Evolutionary conservation across 2,329 filamentous ascomycete species (phyloP).

Genomic region (Pezicula neosporulosa): DNA sequence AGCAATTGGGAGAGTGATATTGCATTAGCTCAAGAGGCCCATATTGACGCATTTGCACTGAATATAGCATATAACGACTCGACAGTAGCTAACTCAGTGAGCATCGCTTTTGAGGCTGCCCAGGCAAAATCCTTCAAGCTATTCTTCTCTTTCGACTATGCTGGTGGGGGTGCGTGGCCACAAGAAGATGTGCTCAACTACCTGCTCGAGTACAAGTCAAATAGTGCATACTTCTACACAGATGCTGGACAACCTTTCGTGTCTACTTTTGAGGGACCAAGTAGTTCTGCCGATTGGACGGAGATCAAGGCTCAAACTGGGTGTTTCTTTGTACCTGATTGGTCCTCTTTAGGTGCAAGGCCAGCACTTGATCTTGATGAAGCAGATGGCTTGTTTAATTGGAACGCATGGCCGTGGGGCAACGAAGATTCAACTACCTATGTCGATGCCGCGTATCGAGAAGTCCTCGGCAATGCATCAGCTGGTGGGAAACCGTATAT

Average conservation of each 20-base stretch:
- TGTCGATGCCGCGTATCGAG: slow-evolving; percentile 1
- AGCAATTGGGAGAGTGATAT: slow-evolving; percentile 32
- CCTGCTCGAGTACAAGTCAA: slow-evolving; percentile 21
- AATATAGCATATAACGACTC: slow-evolving; percentile 24
- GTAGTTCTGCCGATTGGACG: slow-evolving; percentile 35
- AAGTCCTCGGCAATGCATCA: not conserved
- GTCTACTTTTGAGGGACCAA: slow-evolving; percentile 39
- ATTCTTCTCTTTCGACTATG: slow-evolving; percentile 41
- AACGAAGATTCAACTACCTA: not conserved
- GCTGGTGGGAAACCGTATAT: slow-evolving; percentile 5
- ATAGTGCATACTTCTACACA: slow-evolving; percentile 24
- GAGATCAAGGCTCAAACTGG: slow-evolving; percentile 29
- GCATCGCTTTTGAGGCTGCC: slow-evolving; percentile 26
- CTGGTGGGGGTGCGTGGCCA: slow-evolving; percentile 25
- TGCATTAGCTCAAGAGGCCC: slow-evolving; percentile 28
- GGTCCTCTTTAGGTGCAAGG: slow-evolving; percentile 14
- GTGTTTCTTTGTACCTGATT: slow-evolving; percentile 40
- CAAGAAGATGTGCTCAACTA: slow-evolving; percentile 21
- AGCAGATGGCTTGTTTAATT: slow-evolving; percentile 30
- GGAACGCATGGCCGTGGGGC: slow-evolving; percentile 33
- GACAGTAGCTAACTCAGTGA: slow-evolving; percentile 25
- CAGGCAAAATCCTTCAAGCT: slow-evolving; percentile 31
- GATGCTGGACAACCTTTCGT: slow-evolving; percentile 32
- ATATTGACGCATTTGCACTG: slow-evolving; percentile 38
- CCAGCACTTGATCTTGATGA: slow-evolving; percentile 6